These are phyloP conservation scores for Cunninghamia lanceolata DNA, from an alignment of 75 land plant species.

Conservation along the genomic window DNA sequence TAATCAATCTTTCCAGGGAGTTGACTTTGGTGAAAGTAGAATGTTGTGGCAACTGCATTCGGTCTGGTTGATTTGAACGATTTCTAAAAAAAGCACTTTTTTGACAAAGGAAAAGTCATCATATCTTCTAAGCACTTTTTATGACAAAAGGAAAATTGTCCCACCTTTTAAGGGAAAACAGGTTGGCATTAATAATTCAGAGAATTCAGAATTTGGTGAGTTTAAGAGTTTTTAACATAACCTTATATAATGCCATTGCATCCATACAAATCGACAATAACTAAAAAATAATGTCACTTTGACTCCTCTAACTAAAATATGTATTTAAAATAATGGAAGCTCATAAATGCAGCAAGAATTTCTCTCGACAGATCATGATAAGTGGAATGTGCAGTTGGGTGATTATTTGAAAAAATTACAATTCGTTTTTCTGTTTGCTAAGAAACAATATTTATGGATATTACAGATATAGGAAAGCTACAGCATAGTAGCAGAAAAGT, in stretches of 20 bases:
- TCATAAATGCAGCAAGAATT: not conserved
- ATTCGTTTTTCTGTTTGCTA: not conserved
- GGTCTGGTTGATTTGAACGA: not conserved
- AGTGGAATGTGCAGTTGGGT: not conserved
- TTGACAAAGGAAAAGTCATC: not conserved
- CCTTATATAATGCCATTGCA: not conserved
- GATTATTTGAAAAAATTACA: not conserved
- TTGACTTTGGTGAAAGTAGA: not conserved
- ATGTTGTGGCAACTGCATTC: not conserved
- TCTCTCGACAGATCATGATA: not conserved
- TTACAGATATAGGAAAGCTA: not conserved
- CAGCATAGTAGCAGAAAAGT: not conserved
- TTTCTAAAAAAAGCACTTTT: not conserved
- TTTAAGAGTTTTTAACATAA: too few species aligned
- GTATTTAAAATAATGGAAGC: not conserved
- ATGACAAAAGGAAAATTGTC: not conserved
- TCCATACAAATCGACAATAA: not conserved
- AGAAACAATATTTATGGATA: not conserved
- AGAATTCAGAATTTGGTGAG: too few species aligned
- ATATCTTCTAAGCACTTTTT: not conserved
- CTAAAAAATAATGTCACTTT: not conserved
- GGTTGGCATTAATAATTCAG: not conserved
- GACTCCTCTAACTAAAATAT: not conserved
- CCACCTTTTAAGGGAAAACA: not conserved
- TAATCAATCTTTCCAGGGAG: not conserved